A percentile compares a stretch with the other conserved stretches of the same genome.
Evolutionary conservation across 495 filamentous ascomycete species (phyloP).

Genomic region (Wilcoxina mikolae): DNA sequence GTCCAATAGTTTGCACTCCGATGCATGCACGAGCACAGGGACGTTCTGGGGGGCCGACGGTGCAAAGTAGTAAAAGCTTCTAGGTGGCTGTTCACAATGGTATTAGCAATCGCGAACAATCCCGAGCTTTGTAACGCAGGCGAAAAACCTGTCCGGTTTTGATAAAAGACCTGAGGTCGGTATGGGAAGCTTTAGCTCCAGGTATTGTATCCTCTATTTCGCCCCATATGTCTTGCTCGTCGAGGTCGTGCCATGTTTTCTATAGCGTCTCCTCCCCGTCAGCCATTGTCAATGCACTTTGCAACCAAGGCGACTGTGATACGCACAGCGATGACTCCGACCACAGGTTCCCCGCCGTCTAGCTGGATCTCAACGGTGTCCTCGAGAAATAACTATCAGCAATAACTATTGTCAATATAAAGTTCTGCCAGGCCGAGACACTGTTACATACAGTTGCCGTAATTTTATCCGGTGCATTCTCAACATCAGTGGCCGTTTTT

Average conservation of each 20-base stretch:
- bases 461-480: neutral
- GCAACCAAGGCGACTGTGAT: neutral
- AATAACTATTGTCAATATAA: neutral
- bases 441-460: neutral
- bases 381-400: slow-evolving; percentile 24
- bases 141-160: slow-evolving; percentile 29
- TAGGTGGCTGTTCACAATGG: slow-evolving; percentile 29
- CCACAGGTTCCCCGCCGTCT: slow-evolving; percentile 8
- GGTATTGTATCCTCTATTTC: slow-evolving; percentile 19
- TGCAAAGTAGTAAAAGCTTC: slow-evolving; percentile 29
- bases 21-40: slow-evolving; percentile 33
- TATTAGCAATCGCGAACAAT: neutral
- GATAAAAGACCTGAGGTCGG: slow-evolving; percentile 24
- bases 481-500: neutral
- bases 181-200: slow-evolving; percentile 23
- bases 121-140: neutral
- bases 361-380: slow-evolving; percentile 21
- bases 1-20: slow-evolving; percentile 34
- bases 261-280: slow-evolving; percentile 7
- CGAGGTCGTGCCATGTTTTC: slow-evolving; percentile 29
- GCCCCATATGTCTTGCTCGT: slow-evolving; percentile 22
- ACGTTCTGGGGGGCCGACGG: slow-evolving; percentile 26
- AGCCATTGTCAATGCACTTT: slow-evolving; percentile 9
- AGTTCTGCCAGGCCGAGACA: neutral
- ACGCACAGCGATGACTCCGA: slow-evolving; percentile 25